A percentile compares a stretch with the other conserved stretches of the same genome.
phyloP scores from a whole-genome alignment of 257 asterid genomes.

The Solanum lycopersicoides region DNA sequence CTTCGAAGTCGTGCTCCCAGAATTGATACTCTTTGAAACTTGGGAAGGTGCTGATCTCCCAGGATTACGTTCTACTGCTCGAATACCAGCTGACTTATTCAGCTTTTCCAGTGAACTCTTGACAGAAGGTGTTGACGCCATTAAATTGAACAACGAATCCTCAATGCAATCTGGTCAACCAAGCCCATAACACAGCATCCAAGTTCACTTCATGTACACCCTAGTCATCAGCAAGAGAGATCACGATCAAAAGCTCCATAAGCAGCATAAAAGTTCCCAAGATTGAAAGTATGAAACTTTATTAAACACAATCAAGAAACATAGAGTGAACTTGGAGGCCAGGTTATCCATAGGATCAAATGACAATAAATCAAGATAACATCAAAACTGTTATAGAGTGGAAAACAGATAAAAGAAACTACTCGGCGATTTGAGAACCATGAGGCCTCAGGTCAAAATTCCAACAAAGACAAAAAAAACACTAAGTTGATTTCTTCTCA shows the following conservation, averaged over 20 bases:
- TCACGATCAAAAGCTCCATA: background rate
- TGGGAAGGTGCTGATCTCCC: background rate
- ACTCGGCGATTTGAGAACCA: background rate
- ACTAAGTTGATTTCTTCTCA: background rate
- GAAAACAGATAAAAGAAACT: background rate
- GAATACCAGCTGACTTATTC: background rate
- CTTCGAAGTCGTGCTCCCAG: background rate
- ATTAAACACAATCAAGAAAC: background rate
- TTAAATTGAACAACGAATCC: background rate
- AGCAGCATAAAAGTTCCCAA: background rate
- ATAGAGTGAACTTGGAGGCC: background rate
- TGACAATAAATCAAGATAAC: background rate
- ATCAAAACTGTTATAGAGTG: background rate
- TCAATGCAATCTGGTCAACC: background rate
- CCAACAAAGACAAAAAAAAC: background rate
- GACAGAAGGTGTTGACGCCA: background rate
- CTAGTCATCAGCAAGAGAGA: background rate
- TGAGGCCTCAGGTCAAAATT: background rate
- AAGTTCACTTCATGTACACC: background rate
- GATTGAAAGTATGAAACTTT: background rate
- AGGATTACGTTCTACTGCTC: background rate
- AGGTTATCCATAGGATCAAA: background rate
- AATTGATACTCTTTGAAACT: background rate
- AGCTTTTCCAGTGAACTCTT: background rate
- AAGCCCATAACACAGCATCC: background rate